Conservation (phyloP, 148 eudicot species). For the Rhododendron ferrugineum region DNA sequence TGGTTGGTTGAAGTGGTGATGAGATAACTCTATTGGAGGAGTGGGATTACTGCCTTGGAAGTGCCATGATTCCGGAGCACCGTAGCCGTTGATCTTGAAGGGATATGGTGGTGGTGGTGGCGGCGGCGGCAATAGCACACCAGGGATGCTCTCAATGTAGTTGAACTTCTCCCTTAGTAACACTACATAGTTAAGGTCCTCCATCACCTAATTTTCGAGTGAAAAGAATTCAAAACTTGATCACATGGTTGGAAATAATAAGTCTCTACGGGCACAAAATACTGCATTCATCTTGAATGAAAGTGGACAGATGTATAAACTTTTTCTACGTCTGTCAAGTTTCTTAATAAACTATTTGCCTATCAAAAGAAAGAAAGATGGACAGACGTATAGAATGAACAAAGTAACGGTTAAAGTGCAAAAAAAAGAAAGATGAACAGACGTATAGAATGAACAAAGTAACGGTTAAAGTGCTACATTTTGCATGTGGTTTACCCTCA, state of each 20-base stretch:
- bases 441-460: too few relatives aligned
- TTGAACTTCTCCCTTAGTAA: constrained; percentile 74
- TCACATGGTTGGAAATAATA: background rate
- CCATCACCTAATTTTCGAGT: constrained; percentile 41
- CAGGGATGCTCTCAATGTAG: constrained; percentile 96
- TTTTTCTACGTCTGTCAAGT: too few relatives aligned
- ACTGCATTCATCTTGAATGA: too few relatives aligned
- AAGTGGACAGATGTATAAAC: too few relatives aligned
- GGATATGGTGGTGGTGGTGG: constrained; percentile 62
- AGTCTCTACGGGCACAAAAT: background rate
- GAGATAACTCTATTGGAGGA: constrained; percentile 21
- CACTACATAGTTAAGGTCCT: constrained; percentile 84
- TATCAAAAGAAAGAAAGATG: too few relatives aligned
- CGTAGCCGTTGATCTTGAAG: constrained; percentile 25
- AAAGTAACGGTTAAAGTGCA: too few relatives aligned
- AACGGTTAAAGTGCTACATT: too few relatives aligned
- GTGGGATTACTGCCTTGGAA: constrained; percentile 22
- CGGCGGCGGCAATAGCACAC: constrained; percentile 68
- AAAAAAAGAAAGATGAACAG: too few relatives aligned
- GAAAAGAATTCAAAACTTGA: background rate
- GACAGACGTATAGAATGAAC: too few relatives aligned
- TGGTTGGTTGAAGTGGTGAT: constrained; percentile 28
- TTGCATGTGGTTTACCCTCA: too few relatives aligned
- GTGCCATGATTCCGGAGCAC: constrained; percentile 25
- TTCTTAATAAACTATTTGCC: too few relatives aligned